These are phyloP conservation scores for Ceratobasidium sp. DNA, from an alignment of 1,284 basidiomycete genomes.

Conservation along the genomic window DNA sequence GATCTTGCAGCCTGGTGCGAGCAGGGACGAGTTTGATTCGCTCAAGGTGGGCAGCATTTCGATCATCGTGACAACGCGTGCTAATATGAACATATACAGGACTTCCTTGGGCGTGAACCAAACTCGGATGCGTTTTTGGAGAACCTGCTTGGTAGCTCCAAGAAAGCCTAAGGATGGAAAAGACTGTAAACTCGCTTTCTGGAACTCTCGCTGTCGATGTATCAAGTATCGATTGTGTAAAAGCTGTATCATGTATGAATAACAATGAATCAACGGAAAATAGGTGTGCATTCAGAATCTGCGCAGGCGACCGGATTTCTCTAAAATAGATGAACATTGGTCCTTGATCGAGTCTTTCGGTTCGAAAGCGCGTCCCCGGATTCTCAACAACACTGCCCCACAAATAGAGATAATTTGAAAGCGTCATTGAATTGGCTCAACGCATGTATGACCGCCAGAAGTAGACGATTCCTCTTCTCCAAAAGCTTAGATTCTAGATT, in stretches of 20 bases:
- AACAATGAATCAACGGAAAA: not conserved
- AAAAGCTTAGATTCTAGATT: too few species aligned
- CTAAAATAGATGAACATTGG: too few species aligned
- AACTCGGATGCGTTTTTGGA: slow-evolving; percentile 79
- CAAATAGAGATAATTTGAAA: too few species aligned
- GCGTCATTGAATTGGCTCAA: too few species aligned
- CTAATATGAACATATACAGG: slow-evolving; percentile 49
- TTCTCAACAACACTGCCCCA: too few species aligned
- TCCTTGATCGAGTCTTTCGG: too few species aligned
- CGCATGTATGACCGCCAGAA: too few species aligned
- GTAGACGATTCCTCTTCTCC: too few species aligned
- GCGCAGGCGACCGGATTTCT: too few species aligned
- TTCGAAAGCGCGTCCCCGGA: too few species aligned
- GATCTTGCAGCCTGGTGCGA: slow-evolving; percentile 64
- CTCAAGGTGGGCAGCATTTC: slow-evolving; percentile 54
- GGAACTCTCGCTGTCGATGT: not conserved
- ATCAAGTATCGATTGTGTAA: not conserved
- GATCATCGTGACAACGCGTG: not conserved
- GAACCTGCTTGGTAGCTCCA: slow-evolving; percentile 51
- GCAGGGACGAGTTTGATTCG: slow-evolving; percentile 64
- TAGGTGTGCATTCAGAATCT: not conserved
- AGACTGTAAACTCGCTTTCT: not conserved
- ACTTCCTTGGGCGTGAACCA: slow-evolving; percentile 79
- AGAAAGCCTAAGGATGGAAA: not conserved
- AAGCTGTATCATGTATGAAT: not conserved